Evolutionary conservation across 2,329 filamentous ascomycete species (phyloP).

Genomic region (Ophiostoma himal-ulmi): DNA sequence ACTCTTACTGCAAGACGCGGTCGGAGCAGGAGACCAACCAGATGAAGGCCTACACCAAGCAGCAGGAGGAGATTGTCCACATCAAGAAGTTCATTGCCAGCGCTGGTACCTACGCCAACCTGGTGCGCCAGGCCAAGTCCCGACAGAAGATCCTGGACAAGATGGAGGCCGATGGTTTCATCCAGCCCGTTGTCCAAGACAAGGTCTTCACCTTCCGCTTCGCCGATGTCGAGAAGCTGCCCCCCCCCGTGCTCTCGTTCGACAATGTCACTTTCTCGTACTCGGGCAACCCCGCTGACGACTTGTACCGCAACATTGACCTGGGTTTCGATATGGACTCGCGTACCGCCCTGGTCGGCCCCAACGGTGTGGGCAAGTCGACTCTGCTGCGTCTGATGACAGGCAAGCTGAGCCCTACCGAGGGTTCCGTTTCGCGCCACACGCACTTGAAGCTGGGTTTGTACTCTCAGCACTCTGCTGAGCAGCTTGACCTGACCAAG

Average conservation of each 20-base stretch:
- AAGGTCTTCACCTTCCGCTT: conserved; percentile 96
- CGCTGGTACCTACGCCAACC: conserved; percentile 98
- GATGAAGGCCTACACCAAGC: conserved; percentile 98
- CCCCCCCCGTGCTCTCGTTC: conserved; percentile 90
- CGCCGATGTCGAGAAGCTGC: conserved; percentile 98
- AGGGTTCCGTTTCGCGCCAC: conserved; percentile 78
- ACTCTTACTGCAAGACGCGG: conserved; percentile 93
- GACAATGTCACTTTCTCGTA: conserved; percentile 98
- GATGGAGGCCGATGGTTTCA: conserved; percentile 99
- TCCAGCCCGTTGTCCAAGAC: conserved; percentile 80
- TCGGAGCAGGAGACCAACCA: conserved; percentile 94
- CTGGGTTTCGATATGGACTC: conserved; percentile 99
- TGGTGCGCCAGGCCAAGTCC: conserved; percentile 98
- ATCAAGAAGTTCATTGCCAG: conserved; percentile 99
- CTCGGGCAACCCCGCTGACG: conserved; percentile 81
- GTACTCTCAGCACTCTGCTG: conserved; percentile 97
- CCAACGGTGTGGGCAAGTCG: conserved; percentile 98
- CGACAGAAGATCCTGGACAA: conserved; percentile 99
- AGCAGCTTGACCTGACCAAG: conserved; percentile 97
- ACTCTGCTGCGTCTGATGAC: conserved; percentile 95
- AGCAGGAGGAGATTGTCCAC: conserved; percentile 97
- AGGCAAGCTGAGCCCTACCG: conserved; percentile 80
- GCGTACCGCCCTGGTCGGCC: conserved; percentile 89
- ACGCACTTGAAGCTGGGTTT: conserved; percentile 97
- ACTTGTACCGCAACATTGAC: conserved; percentile 93